Conservation (phyloP, 768 basidiomycete genomes). For the Boletus sp. region DNA sequence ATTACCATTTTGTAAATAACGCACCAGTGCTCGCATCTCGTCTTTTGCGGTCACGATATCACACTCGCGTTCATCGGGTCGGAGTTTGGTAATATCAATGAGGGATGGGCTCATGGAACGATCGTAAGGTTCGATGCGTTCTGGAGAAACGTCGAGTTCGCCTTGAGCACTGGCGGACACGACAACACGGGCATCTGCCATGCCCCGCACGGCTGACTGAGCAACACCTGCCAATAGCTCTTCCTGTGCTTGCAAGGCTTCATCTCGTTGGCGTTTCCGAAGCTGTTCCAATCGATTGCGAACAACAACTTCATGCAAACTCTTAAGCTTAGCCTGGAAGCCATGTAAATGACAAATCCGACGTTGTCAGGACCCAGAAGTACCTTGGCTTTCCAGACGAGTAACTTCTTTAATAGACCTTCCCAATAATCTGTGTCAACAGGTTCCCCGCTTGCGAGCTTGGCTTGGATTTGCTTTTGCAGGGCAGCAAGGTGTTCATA, state of each 20-base stretch:
- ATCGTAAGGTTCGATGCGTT: conserved; percentile 76
- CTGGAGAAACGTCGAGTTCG: conserved; percentile 39
- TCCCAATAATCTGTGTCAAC: conserved; percentile 99
- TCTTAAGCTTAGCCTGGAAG: conserved; percentile 80
- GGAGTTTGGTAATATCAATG: conserved; percentile 66
- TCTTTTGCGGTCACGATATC: conserved; percentile 70
- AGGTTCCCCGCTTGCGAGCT: conserved; percentile 88
- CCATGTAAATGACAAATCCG: conserved; percentile 2
- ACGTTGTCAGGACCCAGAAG: conserved; percentile 1
- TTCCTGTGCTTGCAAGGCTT: conserved; percentile 90
- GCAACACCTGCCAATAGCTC: conserved; percentile 82
- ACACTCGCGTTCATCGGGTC: conserved; percentile 76
- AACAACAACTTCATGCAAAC: conserved; percentile 93
- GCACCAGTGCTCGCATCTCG: conserved; percentile 61
- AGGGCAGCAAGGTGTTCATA: conserved; percentile 79
- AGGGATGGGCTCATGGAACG: conserved; percentile 83
- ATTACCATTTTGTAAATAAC: conserved; percentile 22
- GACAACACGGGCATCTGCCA: conserved; percentile 35
- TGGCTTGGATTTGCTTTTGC: conserved; percentile 83
- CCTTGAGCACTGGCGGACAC: conserved; percentile 30
- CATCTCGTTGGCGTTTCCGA: conserved; percentile 92
- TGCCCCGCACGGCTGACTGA: conserved; percentile 50
- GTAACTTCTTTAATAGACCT: conserved; percentile 79
- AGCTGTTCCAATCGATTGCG: conserved; percentile 95
- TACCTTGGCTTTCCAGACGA: conserved; percentile 98